Evolutionary conservation across 495 filamentous ascomycete species (phyloP), one percentile per base, ranked within the genome.

Genomic region (Lepidopterella palustris): DNA sequence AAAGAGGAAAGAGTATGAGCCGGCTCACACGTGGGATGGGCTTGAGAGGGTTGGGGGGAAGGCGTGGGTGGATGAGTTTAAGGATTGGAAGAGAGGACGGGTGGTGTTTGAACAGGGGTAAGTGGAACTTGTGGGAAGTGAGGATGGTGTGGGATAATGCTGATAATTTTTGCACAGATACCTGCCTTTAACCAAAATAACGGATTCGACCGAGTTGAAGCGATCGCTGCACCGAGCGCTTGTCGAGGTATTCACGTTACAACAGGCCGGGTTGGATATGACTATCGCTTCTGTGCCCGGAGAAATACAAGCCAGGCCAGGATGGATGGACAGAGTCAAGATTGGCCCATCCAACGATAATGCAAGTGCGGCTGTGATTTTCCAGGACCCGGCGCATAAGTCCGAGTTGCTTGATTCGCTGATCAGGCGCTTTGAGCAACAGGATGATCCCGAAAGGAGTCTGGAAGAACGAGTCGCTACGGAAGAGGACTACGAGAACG

Each of bases 241-340:
- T 11, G 75, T 86, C 2, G 85, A 88, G 71, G 76, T 80, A 0
- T 74, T 82, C 35, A 77, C 77, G 0, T 57, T 86, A 54, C 72
- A 72, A 51, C 56, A 77, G 57, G 72, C 70, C 10, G 78, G 74
- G 59, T 57, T 60, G 1, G 54, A 64, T n/a, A 54, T 77, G 32
- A 59, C 64, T 0, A 51, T 62, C 13, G 60, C 5, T 64, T 54
- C 59, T 50, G 21, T 32, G 32, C 35, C 62, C 24, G 24, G 23
- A 45, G 55, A 53, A 26, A 56, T 56, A 42, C 55, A 57, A 18
- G 31, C 57, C 25, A 2, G 49, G 1, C 23, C 48, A 31, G 35
- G 21, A 3, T 60, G 61, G 61, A 45, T 54, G n/a, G 21, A 61
- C 5, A 62, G 55, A 21, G 55, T 61, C 28, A 62, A 26, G 26